Conservation (phyloP, 495 filamentous ascomycete species). For the Hypoxylon trugodes region DNA sequence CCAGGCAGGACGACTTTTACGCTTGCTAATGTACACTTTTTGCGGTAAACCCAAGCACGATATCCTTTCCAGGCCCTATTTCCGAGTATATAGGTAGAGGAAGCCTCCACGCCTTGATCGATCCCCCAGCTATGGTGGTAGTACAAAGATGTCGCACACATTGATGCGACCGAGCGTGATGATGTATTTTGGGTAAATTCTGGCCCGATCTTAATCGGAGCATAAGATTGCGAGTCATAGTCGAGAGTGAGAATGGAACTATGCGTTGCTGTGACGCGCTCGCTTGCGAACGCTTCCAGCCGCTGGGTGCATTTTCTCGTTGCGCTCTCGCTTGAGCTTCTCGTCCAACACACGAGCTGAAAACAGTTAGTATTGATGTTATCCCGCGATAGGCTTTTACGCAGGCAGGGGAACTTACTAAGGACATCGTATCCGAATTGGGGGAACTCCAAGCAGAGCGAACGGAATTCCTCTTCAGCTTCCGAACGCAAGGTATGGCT, state of each 20-base stretch:
- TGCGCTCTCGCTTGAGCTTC: slow-evolving; percentile 64
- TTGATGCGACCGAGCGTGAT: not conserved
- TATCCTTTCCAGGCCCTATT: slow-evolving; percentile 1
- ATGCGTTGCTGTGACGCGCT: slow-evolving; percentile 55
- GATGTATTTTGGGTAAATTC: not conserved
- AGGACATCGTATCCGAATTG: slow-evolving; percentile 94
- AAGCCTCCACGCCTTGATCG: not conserved
- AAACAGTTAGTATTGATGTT: slow-evolving; percentile 19
- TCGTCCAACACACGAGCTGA: slow-evolving; percentile 66
- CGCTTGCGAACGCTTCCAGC: slow-evolving; percentile 60
- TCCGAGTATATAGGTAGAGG: not conserved
- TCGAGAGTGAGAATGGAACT: not conserved
- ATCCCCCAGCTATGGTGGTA: not conserved
- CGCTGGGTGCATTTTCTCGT: slow-evolving; percentile 61
- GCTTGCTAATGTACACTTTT: slow-evolving; percentile 9
- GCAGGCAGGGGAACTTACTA: slow-evolving; percentile 50
- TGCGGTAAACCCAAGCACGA: not conserved
- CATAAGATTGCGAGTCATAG: not conserved
- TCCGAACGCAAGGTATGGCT: slow-evolving; percentile 83
- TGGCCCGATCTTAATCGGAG: not conserved
- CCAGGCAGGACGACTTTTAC: not conserved
- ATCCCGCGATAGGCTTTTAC: not conserved
- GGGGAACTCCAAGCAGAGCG: slow-evolving; percentile 86
- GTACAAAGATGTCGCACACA: not conserved
- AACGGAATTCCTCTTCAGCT: slow-evolving; percentile 80